Base-by-base conservation (phyloP, 805 yeast species). In the Yarrowia osloensis region DNA sequence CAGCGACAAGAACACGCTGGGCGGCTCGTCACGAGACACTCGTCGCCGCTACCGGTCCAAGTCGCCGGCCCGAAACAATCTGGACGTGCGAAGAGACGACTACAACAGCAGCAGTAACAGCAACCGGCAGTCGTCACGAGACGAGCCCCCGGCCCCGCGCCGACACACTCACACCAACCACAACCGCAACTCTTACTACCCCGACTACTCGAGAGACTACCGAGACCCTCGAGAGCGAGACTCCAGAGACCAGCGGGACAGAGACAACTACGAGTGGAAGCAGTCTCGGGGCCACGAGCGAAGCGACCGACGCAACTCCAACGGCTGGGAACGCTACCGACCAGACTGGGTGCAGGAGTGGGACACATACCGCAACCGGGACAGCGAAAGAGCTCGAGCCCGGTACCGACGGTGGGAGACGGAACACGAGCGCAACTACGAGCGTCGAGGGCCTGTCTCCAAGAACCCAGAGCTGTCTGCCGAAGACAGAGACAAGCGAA, bases 401-500 rank as follows among this genome's bases (percentile, higher is more conserved):
- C 40, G 66, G 33, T 61, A 42, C 55, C 66, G 65, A 22, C 39
- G 68, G 21, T 54, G 66, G 67, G 54, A 61, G 21, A 22, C 65
- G 39, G 65, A 65, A 22, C 66, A 55, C 26, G 66, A 65, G 31
- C 61, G 61, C 61, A 54, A 35, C 61, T 54, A 46, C 24, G 61
- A 62, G 54, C 61, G 61, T 3, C 62, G 61, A 0, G 55, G 66
- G 2, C 44, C 61, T 5, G 17, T 28, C 12, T 26, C 61, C 31
- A 46, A 49, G 21, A 26, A 57, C 37, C 49, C 46, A 3, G 44
- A 57, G 15, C 22, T 40, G 49, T 39, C 49, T 3, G 24, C 63
- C 11, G 47, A 57, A 13, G 66, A 61, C 33, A 15, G 54, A 31
- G 33, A 31, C 33, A 44, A 70, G 50, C 66, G 79, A 44, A 76